Evolutionary conservation across 257 asterid genomes (phyloP).

Genomic region (Solanum tacnaense): DNA sequence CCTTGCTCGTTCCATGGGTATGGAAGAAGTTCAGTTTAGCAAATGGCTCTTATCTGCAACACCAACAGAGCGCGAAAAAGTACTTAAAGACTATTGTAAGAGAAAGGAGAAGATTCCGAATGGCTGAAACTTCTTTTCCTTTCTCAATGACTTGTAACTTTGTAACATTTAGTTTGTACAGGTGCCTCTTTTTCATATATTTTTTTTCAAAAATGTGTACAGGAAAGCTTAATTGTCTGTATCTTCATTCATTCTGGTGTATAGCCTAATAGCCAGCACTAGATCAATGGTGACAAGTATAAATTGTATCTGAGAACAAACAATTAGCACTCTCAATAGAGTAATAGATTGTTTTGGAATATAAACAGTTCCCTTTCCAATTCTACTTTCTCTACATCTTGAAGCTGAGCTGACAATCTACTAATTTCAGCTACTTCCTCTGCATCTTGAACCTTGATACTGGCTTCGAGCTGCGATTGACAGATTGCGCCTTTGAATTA

Average conservation of each 20-base stretch:
- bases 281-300: background rate
- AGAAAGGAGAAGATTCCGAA: constrained; percentile 16
- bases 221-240: background rate
- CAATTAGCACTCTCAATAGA: background rate
- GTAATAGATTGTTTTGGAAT: background rate
- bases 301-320: background rate
- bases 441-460: constrained; percentile 83
- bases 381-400: constrained; percentile 54
- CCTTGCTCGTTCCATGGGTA: constrained; percentile 62
- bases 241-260: background rate
- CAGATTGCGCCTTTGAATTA: constrained; percentile 19
- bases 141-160: background rate
- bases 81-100: constrained; percentile 19
- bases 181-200: background rate
- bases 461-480: constrained; percentile 44
- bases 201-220: background rate
- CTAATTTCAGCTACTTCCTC: constrained; percentile 23
- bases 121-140: background rate
- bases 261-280: background rate
- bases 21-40: constrained; percentile 53
- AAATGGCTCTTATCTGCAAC: constrained; percentile 48
- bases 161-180: background rate
- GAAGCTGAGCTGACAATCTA: constrained; percentile 28
- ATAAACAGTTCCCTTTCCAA: background rate
- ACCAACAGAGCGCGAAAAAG: constrained; percentile 18